phyloP scores from a whole-genome alignment of 1,139 yeast species.

The Kodamaea fungicola region DNA sequence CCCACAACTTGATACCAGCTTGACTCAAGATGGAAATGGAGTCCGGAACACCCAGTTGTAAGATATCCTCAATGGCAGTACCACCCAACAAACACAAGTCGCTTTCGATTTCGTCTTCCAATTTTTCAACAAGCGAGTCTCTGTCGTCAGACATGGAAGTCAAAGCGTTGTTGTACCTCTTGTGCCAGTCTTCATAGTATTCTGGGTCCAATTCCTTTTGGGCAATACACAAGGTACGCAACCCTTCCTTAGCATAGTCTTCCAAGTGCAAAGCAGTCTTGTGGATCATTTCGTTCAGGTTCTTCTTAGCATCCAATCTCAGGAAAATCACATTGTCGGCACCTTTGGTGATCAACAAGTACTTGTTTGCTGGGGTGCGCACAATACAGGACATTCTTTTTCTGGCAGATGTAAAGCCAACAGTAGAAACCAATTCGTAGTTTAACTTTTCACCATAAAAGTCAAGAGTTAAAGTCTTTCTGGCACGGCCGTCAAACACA shows the following conservation, averaged over 20 bases:
- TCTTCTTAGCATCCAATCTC: slow-evolving; percentile 46
- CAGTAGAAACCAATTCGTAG: slow-evolving; percentile 69
- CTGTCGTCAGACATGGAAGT: slow-evolving; percentile 72
- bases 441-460: slow-evolving; percentile 72
- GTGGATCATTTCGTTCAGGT: slow-evolving; percentile 34
- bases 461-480: slow-evolving; percentile 64
- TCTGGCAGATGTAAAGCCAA: slow-evolving; percentile 88
- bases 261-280: slow-evolving; percentile 83
- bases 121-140: slow-evolving; percentile 72
- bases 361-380: slow-evolving; percentile 43
- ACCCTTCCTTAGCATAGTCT: slow-evolving; percentile 93
- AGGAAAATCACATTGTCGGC: slow-evolving; percentile 90
- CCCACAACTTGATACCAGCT: slow-evolving; percentile 97
- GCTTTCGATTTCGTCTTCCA: slow-evolving; percentile 78
- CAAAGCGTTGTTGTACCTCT: slow-evolving; percentile 65
- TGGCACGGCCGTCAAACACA: slow-evolving; percentile 71
- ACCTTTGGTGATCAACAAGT: slow-evolving; percentile 79
- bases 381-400: slow-evolving; percentile 67
- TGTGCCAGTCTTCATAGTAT: slow-evolving; percentile 66
- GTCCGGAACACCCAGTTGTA: slow-evolving; percentile 96
- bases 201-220: slow-evolving; percentile 65
- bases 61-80: slow-evolving; percentile 94
- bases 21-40: slow-evolving; percentile 78
- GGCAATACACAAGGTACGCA: slow-evolving; percentile 91
- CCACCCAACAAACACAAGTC: slow-evolving; percentile 80